Percentiles rank a stretch among this genome's conserved stretches.
Conservation (phyloP, 495 filamentous ascomycete species). For the Xylaria palmicola region DNA sequence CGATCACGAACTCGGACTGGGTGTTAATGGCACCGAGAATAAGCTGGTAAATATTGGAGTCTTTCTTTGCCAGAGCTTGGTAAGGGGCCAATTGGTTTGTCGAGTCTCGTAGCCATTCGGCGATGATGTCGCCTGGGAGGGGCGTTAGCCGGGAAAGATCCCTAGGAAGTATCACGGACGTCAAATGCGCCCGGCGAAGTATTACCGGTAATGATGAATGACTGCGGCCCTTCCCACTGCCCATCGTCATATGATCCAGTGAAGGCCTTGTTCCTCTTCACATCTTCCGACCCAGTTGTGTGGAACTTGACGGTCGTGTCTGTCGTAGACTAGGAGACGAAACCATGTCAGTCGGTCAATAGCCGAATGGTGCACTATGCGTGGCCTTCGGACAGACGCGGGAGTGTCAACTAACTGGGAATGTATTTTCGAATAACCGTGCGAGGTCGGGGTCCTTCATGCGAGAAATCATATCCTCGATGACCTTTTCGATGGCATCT, state of each 20-base stretch:
- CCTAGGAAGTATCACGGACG: neutral
- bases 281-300: slow-evolving; percentile 36
- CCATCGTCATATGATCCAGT: slow-evolving; percentile 44
- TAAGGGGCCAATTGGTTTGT: slow-evolving; percentile 94
- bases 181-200: neutral
- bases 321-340: slow-evolving; percentile 63
- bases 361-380: neutral
- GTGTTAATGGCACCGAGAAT: slow-evolving; percentile 96
- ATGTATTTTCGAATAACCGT: slow-evolving; percentile 94
- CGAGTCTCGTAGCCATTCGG: slow-evolving; percentile 96
- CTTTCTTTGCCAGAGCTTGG: slow-evolving; percentile 76
- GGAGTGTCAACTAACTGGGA: slow-evolving; percentile 51
- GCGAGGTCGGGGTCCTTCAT: slow-evolving; percentile 89
- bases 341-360: slow-evolving; percentile 19
- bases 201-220: slow-evolving; percentile 90
- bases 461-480: slow-evolving; percentile 71
- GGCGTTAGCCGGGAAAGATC: neutral
- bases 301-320: slow-evolving; percentile 81
- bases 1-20: slow-evolving; percentile 90
- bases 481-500: slow-evolving; percentile 80
- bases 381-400: neutral
- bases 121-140: slow-evolving; percentile 71
- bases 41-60: slow-evolving; percentile 69
- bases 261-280: slow-evolving; percentile 34
- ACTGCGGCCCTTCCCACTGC: slow-evolving; percentile 80